Conservation (phyloP, 225 moss, liverwort and hornwort species). For the Polytrichum formosum region DNA sequence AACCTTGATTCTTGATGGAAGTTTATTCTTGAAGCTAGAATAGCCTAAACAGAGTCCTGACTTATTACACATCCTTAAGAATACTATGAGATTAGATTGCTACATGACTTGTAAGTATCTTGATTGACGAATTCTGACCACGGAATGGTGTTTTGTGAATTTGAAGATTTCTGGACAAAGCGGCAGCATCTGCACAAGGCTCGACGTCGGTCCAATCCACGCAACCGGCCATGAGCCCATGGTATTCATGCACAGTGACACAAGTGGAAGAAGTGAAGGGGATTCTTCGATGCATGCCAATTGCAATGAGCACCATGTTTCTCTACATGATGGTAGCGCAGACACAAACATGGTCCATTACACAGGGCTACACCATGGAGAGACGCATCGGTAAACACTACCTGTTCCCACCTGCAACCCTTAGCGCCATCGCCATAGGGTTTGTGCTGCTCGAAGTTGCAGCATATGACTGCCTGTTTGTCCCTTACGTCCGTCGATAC, state of each 20-base stretch:
- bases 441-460: conserved; percentile 47
- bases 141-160: too few species aligned
- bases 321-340: conserved; percentile 64
- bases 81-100: too few species aligned
- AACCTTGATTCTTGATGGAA: too few species aligned
- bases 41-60: too few species aligned
- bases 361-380: conserved; percentile 53
- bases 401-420: conserved; percentile 39
- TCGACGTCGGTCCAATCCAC: background rate
- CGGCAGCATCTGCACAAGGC: conserved; percentile 26
- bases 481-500: conserved; percentile 18
- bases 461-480: conserved; percentile 38
- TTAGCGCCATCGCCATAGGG: conserved; percentile 45
- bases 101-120: too few species aligned
- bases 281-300: conserved; percentile 54
- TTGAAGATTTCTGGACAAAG: conserved; percentile 53
- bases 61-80: too few species aligned
- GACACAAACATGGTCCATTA: conserved; percentile 52
- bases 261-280: conserved; percentile 74
- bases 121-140: too few species aligned
- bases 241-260: conserved; percentile 56
- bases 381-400: conserved; percentile 31
- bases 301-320: conserved; percentile 50
- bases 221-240: conserved; percentile 14
- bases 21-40: too few species aligned